Base-by-base conservation (phyloP, 352 stramenopile species). In the Poterioochromonas sp. region DNA sequence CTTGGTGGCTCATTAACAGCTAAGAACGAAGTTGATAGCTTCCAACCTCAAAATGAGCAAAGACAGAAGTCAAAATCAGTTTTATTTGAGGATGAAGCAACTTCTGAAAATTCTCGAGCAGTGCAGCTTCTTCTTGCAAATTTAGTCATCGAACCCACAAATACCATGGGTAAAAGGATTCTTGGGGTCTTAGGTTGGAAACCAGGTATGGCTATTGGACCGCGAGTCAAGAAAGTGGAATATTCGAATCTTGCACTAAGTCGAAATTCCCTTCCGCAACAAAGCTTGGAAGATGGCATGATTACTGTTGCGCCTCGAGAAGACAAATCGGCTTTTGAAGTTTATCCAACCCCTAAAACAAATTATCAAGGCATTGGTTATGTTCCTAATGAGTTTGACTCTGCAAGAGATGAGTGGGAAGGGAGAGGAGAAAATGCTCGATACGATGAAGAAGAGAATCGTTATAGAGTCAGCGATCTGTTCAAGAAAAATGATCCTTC, bases 181-280 rank as follows among this genome's bases (percentile, higher is more conserved):
- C 83, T 96, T 34, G 86, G 86, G 41, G 86, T 84, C 1, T 94
- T 95, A 90, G 91, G 91, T 39, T 96, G 91, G 91, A 94, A 93
- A 78, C 87, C 91, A 80, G 91, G 91, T 11, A 88, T 94, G 47
- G 91, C 88, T 35, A 92, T 96, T 26, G 90, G 91, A 37, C 58
- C 58, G 12, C 5, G 58, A 39, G 34, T 40, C 5, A 68, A 12
- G 12, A 68, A 35, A 26, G 11, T 8, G 26, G 26, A 68, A 15
- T 35, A 68, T 35, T 5, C 12, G 5, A 68, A 68, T 5, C 12
- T 35, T 11, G 26, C 34, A 29, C 47, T 58, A 58, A 26, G 26
- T 15, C 5, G 34, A 8, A 39, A 8, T 5, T 8, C 26, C 5
- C 12, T 68, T 26, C 58, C 58, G 11, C 5, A 35, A 68, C 34